A percentile compares a stretch with the other conserved stretches of the same genome.
These are phyloP conservation scores for Cynara cardunculus DNA, from an alignment of 129 eudicot species.

Conservation along the genomic window DNA sequence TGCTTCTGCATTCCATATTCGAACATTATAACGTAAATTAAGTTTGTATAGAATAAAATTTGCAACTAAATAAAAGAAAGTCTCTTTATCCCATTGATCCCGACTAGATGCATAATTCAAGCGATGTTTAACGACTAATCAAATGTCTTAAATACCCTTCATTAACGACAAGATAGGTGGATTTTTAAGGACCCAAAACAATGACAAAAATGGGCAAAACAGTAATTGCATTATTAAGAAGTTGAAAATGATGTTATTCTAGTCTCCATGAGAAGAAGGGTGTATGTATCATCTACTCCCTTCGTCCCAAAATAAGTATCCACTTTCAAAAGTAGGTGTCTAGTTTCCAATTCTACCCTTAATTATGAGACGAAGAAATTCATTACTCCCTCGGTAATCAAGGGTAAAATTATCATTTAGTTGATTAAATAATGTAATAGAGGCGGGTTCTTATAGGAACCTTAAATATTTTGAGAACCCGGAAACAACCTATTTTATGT, in stretches of 20 bases:
- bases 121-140: neutral
- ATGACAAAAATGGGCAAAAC: neutral
- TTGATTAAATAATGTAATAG: neutral
- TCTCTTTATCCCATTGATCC: neutral
- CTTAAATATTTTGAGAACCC: no score
- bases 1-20: constrained; percentile 45
- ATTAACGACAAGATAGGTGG: neutral
- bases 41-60: neutral
- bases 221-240: neutral
- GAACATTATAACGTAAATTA: neutral
- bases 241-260: neutral
- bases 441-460: no score
- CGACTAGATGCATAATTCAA: neutral
- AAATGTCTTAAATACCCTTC: constrained; percentile 9
- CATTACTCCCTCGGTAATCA: neutral
- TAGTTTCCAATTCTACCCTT: neutral
- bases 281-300: neutral
- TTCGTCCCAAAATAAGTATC: neutral
- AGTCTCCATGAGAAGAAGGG: neutral
- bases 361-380: neutral
- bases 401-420: neutral
- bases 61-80: neutral
- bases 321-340: neutral
- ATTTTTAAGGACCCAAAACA: neutral
- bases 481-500: no score